Conservation (phyloP, 495 filamentous ascomycete genomes). For the Bacidia rubella region DNA sequence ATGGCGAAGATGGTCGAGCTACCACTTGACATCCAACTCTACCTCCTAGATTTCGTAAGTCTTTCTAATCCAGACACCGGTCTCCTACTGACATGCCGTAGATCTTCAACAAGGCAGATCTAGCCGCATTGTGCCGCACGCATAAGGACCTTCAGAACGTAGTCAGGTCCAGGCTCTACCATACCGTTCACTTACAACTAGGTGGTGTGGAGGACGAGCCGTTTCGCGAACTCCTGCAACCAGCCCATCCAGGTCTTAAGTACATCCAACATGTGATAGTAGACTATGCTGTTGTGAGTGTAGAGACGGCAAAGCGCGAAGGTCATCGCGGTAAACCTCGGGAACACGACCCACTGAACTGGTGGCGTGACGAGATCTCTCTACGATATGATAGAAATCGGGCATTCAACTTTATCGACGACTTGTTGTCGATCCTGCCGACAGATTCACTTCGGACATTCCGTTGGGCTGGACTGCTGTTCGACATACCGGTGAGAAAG, state of each 20-base stretch:
- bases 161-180: background rate
- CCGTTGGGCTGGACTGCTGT: background rate
- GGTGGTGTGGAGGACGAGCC: background rate
- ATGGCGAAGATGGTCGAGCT: too few relatives aligned
- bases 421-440: too few relatives aligned
- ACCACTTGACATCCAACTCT: background rate
- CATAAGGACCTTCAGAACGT: background rate
- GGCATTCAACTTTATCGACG: too few relatives aligned
- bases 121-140: background rate
- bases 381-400: too few relatives aligned
- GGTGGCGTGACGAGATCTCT: background rate
- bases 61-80: background rate
- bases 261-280: background rate
- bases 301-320: too few relatives aligned
- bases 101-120: background rate
- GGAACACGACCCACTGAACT: background rate
- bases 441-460: background rate
- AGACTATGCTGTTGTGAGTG: background rate
- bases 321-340: background rate
- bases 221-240: background rate
- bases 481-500: background rate
- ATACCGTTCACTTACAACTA: background rate
- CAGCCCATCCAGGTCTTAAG: background rate
- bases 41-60: background rate
- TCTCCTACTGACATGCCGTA: background rate